Evolutionary conservation across 805 yeast species (phyloP).

Genomic region (Ogataea parapolymorpha): DNA sequence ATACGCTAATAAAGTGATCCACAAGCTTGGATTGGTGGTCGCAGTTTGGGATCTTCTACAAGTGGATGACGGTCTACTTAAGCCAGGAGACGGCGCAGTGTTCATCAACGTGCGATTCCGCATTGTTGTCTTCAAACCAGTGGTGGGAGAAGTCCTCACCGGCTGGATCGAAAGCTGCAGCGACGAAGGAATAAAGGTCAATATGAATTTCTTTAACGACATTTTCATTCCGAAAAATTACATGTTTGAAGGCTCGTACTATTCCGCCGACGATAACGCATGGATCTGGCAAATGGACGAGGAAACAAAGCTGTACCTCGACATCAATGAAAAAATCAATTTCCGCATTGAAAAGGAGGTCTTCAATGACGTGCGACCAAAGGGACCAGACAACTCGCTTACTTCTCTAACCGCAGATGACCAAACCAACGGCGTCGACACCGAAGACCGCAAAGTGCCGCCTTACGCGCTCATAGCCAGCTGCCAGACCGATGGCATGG

Average conservation of each 20-base stretch:
- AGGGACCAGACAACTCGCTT: slow-evolving; percentile 54
- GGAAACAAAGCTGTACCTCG: slow-evolving; percentile 75
- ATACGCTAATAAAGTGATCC: slow-evolving; percentile 81
- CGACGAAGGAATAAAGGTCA: slow-evolving; percentile 79
- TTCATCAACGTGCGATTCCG: slow-evolving; percentile 74
- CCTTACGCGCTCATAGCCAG: slow-evolving; percentile 86
- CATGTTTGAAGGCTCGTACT: slow-evolving; percentile 58
- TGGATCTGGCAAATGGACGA: slow-evolving; percentile 88
- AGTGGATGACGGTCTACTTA: slow-evolving; percentile 84
- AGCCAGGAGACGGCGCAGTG: slow-evolving; percentile 93
- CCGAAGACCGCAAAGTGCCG: slow-evolving; percentile 46
- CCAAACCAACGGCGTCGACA: slow-evolving; percentile 22
- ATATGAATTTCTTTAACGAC: slow-evolving; percentile 88
- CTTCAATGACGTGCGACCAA: slow-evolving; percentile 80
- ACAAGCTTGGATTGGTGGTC: slow-evolving; percentile 79
- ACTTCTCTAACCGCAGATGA: slow-evolving; percentile 26
- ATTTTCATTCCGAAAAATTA: slow-evolving; percentile 81
- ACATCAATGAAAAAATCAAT: slow-evolving; percentile 85
- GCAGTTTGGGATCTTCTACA: slow-evolving; percentile 78
- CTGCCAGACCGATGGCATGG: slow-evolving; percentile 96
- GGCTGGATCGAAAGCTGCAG: slow-evolving; percentile 93
- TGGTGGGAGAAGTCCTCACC: slow-evolving; percentile 85
- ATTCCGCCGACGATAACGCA: slow-evolving; percentile 69
- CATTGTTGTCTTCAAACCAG: slow-evolving; percentile 84
- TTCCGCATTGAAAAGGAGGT: slow-evolving; percentile 89